Base-by-base conservation (phyloP, 495 filamentous ascomycete species). In the Umbilicaria muhlenbergii region DNA sequence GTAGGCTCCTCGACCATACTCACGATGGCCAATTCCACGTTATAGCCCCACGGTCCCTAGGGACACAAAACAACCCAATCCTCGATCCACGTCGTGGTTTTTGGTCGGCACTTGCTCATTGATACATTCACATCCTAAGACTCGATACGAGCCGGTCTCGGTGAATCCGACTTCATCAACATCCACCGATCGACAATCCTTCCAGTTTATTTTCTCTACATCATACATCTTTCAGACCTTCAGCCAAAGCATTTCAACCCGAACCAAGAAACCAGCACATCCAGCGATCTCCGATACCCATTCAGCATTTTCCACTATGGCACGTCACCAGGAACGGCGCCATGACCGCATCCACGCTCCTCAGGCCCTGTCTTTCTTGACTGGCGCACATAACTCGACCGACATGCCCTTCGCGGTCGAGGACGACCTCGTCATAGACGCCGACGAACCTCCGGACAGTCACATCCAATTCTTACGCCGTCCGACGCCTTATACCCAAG, bases 381-480 rank as follows among this genome's bases (percentile, higher is more conserved):
- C 11, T 16, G 14, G 18, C 15, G 18, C 24, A 28, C 21, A 12
- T 16, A 17, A 8, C 17, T 21, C 38, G 33, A 11, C 18, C 36
- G 19, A 47, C 19, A 41, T n/a, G n/a, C 43, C 37, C 21, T 24
- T 28, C 19, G 8, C 21, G 28, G 46, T 39, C 8, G 53, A 55
- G 17, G 53, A 50, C 7, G 53, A 55, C 14, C 1, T 41, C n/a
- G 18, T 37, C 12, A 42, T 40, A 19, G 75, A 77, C 44, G 56
- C 68, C 39, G 71, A 78, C 45, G 75, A 79, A 58, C 63, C 67
- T 7, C 65, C 67, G 41, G 67, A 70, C 48, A 47, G 58, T 12
- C 39, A 31, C 11, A 44, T 51, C 14, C 41, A 39, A 28, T 53
- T 55, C 41, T 57, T 55, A 18, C 60, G 58, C 37, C 55, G 65